Evolutionary conservation across 2,329 filamentous ascomycete genomes (phyloP), one percentile per base, ranked within the genome.

Genomic region (Trichoderma asperellum): DNA sequence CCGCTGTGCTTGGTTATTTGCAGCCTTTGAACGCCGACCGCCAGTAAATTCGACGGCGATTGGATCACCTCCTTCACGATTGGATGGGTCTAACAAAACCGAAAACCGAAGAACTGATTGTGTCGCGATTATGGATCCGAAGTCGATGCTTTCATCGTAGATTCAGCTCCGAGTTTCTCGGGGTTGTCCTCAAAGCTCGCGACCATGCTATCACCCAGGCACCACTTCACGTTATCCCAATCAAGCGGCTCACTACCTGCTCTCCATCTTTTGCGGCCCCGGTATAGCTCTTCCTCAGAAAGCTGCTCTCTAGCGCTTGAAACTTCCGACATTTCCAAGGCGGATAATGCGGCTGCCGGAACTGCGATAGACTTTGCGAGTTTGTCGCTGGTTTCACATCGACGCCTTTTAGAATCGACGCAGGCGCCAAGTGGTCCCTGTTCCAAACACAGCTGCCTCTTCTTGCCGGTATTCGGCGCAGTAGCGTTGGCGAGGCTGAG

Each of bases 191-290:
- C 65, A 27, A n/a, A 21, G 18, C 53, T 58, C 34, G 64, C 55
- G 5, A 1, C 32, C 40, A 52, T n/a, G 21, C 1, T 37, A 12
- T 10, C 55, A 11, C 14, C 40, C 7, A 1, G 6, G 5, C 37
- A 12, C 27, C 55, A 67, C 16, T 47, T 40, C 37, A 2, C 1
- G 11, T 18, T 7, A 24, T 67, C 16, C 55, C 57, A 60, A 1
- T 18, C 35, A 18, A 18, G 65, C 8, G 65, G 65, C 57, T 68
- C 65, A n/a, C 65, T 68, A 0, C 65, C 57, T 11, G 52, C 27
- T 18, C 65, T 34, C 65, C 65, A 68, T 32, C 57, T 6, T 34
- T 32, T 55, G 27, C 65, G 65, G 14, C 65, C 56, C 29, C 65
- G 65, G 27, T 12, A 27, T n/a, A n/a, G 37, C 40, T 66, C 27